Base-by-base conservation (phyloP, 164 flowering plant genomes). In the Tinospora cordifolia region DNA sequence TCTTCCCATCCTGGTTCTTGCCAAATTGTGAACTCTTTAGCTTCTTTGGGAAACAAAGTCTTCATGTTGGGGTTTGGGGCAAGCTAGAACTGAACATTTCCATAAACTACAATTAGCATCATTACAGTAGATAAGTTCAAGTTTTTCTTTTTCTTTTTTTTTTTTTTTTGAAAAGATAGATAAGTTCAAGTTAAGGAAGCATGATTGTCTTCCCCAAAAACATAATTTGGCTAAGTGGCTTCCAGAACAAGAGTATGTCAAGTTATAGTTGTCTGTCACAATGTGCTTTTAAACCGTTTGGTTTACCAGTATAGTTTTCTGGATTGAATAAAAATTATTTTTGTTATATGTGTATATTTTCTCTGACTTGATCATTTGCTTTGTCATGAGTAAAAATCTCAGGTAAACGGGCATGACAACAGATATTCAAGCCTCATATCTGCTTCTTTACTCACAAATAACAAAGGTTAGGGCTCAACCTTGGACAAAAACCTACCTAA, bases 111-210 rank as follows among this genome's bases (percentile, higher is more conserved):
- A n/a, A n/a, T n/a, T n/a, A n/a, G n/a, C n/a, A n/a, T n/a, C n/a
- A n/a, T n/a, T n/a, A n/a, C n/a, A n/a, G n/a, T n/a, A n/a, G n/a
- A n/a, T n/a, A n/a, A n/a, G n/a, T n/a, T n/a, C n/a, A n/a, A n/a
- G n/a, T n/a, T n/a, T n/a, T n/a, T n/a, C n/a, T n/a, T n/a, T n/a
- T n/a, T n/a, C n/a, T n/a, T n/a, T n/a, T n/a, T n/a, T n/a, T n/a
- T n/a, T n/a, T n/a, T n/a, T n/a, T n/a, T n/a, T n/a, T n/a, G n/a
- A n/a, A n/a, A n/a, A n/a, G n/a, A n/a, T n/a, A n/a, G n/a, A n/a
- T n/a, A n/a, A n/a, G n/a, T n/a, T 60, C 34, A 60, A 24, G n/a
- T 60, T 60, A 13, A 24, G 60, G 60, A 54, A 54, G 60, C n/a
- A 19, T 54, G 9, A 19, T 24, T 54, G 24, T 19, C 24, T 22